A percentile compares a stretch with the other conserved stretches of the same genome.
These are phyloP conservation scores for Apiospora rasikravindrae DNA, from an alignment of 2,329 filamentous ascomycete species.

Conservation along the genomic window DNA sequence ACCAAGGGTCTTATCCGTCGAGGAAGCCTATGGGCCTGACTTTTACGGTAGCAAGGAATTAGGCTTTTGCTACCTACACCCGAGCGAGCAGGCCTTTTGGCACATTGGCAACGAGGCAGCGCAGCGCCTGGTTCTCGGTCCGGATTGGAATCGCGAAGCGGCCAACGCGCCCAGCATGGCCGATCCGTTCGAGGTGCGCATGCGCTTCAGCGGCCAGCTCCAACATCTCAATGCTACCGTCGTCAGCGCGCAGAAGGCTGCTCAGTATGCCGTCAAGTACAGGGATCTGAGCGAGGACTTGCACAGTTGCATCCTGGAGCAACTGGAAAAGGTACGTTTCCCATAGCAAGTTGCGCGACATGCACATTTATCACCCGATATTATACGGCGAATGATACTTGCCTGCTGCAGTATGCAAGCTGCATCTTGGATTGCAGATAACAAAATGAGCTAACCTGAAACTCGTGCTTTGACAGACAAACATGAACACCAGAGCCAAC, in stretches of 20 bases:
- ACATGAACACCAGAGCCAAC: slow-evolving; percentile 96
- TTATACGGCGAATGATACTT: not conserved
- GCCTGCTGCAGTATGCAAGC: not conserved
- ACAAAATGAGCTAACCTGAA: slow-evolving; percentile 5
- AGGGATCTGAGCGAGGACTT: slow-evolving; percentile 95
- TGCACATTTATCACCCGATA: slow-evolving; percentile 4
- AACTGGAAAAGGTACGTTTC: slow-evolving; percentile 76
- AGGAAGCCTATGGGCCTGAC: not conserved
- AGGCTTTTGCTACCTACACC: slow-evolving; percentile 11
- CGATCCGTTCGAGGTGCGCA: slow-evolving; percentile 97
- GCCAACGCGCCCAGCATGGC: slow-evolving; percentile 48
- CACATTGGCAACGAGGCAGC: slow-evolving; percentile 6
- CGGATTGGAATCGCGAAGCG: not conserved
- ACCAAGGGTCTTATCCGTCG: not conserved
- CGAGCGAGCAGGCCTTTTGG: slow-evolving; percentile 12
- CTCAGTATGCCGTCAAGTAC: slow-evolving; percentile 93
- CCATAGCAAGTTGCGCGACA: not conserved
- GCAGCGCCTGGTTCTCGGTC: slow-evolving; percentile 7
- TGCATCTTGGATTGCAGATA: not conserved
- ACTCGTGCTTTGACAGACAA: slow-evolving; percentile 63
- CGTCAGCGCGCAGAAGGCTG: slow-evolving; percentile 87
- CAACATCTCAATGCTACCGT: slow-evolving; percentile 91
- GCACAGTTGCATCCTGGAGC: slow-evolving; percentile 95
- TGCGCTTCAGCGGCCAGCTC: slow-evolving; percentile 91
- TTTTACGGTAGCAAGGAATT: slow-evolving; percentile 16